phyloP scores from a whole-genome alignment of 805 yeast species.

The Lipomyces yamanashiensis region DNA sequence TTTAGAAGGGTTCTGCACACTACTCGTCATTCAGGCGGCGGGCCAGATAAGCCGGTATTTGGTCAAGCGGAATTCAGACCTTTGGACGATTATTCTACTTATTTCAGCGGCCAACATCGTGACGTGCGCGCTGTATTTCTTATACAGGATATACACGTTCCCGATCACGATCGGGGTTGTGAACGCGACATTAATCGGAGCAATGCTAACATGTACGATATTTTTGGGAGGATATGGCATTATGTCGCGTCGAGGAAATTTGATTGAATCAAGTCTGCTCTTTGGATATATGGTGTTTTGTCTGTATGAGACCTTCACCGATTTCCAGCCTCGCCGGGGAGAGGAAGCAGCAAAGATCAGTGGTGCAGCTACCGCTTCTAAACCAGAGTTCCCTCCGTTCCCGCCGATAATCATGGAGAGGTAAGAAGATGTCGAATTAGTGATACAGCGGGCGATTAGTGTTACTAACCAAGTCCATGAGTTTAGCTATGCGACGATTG shows the following conservation, averaged over 20 bases:
- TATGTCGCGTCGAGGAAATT: slow-evolving; percentile 79
- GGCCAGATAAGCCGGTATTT: slow-evolving; percentile 83
- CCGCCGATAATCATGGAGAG: slow-evolving; percentile 50
- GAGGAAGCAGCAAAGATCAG: background rate
- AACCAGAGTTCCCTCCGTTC: slow-evolving; percentile 36
- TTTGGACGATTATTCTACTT: slow-evolving; percentile 77
- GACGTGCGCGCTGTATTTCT: slow-evolving; percentile 74
- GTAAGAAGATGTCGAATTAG: background rate
- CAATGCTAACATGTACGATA: slow-evolving; percentile 74
- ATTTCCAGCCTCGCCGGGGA: slow-evolving; percentile 54
- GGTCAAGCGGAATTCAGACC: slow-evolving; percentile 54
- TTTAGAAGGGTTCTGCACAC: slow-evolving; percentile 90
- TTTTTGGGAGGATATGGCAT: slow-evolving; percentile 84
- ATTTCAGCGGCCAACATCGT: slow-evolving; percentile 74
- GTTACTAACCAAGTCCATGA: slow-evolving; percentile 24
- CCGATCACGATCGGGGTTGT: slow-evolving; percentile 67
- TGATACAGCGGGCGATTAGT: background rate
- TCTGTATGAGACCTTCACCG: slow-evolving; percentile 90
- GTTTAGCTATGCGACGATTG: slow-evolving; percentile 43
- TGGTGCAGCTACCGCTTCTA: slow-evolving; percentile 1
- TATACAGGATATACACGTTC: slow-evolving; percentile 80
- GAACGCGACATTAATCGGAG: slow-evolving; percentile 84
- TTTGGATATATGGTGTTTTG: slow-evolving; percentile 92
- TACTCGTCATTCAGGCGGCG: slow-evolving; percentile 87
- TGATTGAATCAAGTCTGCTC: slow-evolving; percentile 84